Evolutionary conservation across 1,139 yeast species (phyloP).

Genomic region (Scheffersomyces lignicola): DNA sequence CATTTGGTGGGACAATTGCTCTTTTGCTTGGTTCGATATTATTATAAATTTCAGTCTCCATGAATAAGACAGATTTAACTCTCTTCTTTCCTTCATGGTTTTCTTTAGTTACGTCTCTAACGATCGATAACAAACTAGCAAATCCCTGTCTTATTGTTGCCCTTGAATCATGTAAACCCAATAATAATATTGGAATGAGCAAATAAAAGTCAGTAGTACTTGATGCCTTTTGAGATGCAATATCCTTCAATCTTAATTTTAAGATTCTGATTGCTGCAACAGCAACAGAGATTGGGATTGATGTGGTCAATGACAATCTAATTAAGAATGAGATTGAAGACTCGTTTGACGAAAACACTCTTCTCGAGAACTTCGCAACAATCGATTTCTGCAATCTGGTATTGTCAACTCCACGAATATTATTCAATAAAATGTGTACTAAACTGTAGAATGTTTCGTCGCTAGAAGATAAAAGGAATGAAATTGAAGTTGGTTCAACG

Average conservation of each 20-base stretch:
- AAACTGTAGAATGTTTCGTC: slow-evolving; percentile 37
- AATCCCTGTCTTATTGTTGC: slow-evolving; percentile 29
- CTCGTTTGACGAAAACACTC: slow-evolving; percentile 30
- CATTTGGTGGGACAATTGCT: slow-evolving; percentile 66
- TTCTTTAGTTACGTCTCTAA: slow-evolving; percentile 19
- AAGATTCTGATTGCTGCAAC: slow-evolving; percentile 44
- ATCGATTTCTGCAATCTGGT: slow-evolving; percentile 14
- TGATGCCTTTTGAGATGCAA: slow-evolving; percentile 20
- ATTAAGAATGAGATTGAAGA: slow-evolving; percentile 54
- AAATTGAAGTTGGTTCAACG: slow-evolving; percentile 20
- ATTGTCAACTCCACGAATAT: slow-evolving; percentile 18
- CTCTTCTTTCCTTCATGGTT: slow-evolving; percentile 22
- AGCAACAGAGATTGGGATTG: slow-evolving; percentile 58
- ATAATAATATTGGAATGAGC: slow-evolving; percentile 35
- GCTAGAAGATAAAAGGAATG: slow-evolving; percentile 44
- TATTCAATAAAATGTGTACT: slow-evolving; percentile 20
- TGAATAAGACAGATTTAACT: slow-evolving; percentile 25
- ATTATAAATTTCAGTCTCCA: slow-evolving; percentile 47
- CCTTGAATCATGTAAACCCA: slow-evolving; percentile 35
- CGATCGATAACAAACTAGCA: slow-evolving; percentile 22
- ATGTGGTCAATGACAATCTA: slow-evolving; percentile 56
- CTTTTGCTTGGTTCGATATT: slow-evolving; percentile 35
- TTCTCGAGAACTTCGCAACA: slow-evolving; percentile 20
- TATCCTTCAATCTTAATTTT: slow-evolving; percentile 32
- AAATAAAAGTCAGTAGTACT: slow-evolving; percentile 28